Evolutionary conservation across 331 rosid species (phyloP), one percentile per base, ranked within the genome.

Genomic region (Rhamnella rubrinervis): DNA sequence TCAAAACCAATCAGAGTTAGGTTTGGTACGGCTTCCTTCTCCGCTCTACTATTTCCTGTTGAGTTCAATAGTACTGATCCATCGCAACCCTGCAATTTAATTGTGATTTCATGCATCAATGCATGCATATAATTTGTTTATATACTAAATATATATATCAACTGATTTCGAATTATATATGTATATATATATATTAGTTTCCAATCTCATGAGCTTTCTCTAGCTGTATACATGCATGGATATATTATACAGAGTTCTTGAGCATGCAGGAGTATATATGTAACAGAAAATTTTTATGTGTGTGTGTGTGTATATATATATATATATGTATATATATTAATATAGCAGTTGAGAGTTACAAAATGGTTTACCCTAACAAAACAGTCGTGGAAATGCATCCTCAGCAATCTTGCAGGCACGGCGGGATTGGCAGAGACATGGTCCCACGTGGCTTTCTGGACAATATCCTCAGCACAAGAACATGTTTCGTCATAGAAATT

Each of bases 371-470:
- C 90, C 82, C 79, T 81, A 69, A 85, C 86, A 70, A 85, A 88
- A 49, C 88, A 85, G 68, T 83, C 86, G 38, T 88, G 90, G 69
- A 78, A 85, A 75, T 88, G 93, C 86, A 85, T 4, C 74, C 93
- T 83, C 11, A 85, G 79, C 58, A 88, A 71, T 82, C 74, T 85
- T 55, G 90, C 93, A 0, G 95, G 82, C 51, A 88, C 78, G 59
- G 10, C 5, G 37, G 82, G 84, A 61, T 74, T 65, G 20, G 28
- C 60, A 7, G 68, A 25, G 51, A 83, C 87, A 59, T 72, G 84
- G 55, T 77, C 49, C 67, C 61, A 65, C 1, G 74, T 77, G 16
- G 70, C 55, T 28, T 2, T 31, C 64, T 67, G 55, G 40, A 88
- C 76, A 44, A 83, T 85, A 25, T 63, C 38, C 74, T 81, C 87